Evolutionary conservation across 306 rosid genomes (phyloP).

Genomic region (Vigna radiata): DNA sequence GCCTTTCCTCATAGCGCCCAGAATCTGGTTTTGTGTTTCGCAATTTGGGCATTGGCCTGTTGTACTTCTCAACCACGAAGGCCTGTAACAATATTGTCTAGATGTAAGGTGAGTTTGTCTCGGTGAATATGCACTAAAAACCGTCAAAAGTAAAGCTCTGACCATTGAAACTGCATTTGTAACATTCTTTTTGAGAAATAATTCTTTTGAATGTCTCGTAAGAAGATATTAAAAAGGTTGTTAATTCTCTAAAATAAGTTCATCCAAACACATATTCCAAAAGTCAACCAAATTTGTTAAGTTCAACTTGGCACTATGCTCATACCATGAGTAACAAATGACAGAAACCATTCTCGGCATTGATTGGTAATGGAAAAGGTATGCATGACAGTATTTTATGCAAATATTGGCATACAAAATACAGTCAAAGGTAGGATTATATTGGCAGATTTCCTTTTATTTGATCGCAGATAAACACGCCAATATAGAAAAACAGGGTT

Average conservation of each 20-base stretch:
- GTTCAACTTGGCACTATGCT: neutral
- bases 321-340: conserved; percentile 7
- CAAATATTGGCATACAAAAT: conserved; percentile 21
- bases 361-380: neutral
- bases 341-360: conserved; percentile 8
- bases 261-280: conserved; percentile 1
- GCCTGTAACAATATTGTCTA: conserved; percentile 57
- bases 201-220: neutral
- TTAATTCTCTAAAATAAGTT: conserved; percentile 9
- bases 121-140: neutral
- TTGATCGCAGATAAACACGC: neutral
- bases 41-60: conserved; percentile 80
- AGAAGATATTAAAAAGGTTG: neutral
- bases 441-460: conserved; percentile 13
- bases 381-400: conserved; percentile 1
- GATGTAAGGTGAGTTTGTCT: conserved; percentile 30
- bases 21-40: conserved; percentile 75
- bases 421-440: neutral
- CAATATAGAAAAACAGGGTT: conserved; percentile 2
- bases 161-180: conserved; percentile 8
- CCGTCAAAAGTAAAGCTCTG: neutral
- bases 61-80: conserved; percentile 69
- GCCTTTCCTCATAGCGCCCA: conserved; percentile 66
- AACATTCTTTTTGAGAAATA: neutral
- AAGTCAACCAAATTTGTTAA: conserved; percentile 11